Percentiles rank a stretch among this genome's conserved stretches.
These are phyloP conservation scores for Coelastrella sp. DNA, from an alignment of 139 green algal genomes.

Conservation along the genomic window DNA sequence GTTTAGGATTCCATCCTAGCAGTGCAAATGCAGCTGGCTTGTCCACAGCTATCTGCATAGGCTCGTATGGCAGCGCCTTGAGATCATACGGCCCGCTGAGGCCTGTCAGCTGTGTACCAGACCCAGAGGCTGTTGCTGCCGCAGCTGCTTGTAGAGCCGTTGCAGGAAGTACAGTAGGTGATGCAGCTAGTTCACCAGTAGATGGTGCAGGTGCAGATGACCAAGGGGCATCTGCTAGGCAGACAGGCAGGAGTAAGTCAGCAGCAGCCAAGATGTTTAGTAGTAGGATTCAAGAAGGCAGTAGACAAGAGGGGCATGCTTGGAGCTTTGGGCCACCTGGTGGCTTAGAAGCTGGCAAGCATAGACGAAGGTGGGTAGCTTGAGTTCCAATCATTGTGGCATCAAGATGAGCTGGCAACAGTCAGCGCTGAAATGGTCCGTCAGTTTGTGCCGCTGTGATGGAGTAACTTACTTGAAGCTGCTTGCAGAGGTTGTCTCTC, in stretches of 20 bases:
- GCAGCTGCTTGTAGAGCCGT: too few relatives aligned
- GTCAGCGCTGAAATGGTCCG: neutral
- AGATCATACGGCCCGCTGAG: too few relatives aligned
- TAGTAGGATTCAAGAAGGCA: neutral
- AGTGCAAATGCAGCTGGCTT: too few relatives aligned
- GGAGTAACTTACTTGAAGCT: too few relatives aligned
- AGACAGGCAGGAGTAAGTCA: neutral
- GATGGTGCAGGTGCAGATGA: neutral
- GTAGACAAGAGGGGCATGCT: neutral
- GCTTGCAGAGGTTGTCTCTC: too few relatives aligned
- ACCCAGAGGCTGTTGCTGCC: neutral
- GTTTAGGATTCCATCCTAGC: too few relatives aligned
- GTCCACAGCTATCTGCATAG: too few relatives aligned
- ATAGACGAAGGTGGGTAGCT: neutral
- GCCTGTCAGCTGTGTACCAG: neutral
- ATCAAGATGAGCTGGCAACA: neutral
- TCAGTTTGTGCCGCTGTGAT: too few relatives aligned
- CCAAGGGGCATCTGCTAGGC: neutral
- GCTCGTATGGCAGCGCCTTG: too few relatives aligned
- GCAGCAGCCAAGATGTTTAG: neutral
- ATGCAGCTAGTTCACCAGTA: neutral
- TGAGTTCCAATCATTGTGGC: neutral
- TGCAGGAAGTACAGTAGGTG: neutral
- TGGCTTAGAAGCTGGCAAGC: neutral
- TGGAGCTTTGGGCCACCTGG: conserved; percentile 15